These are phyloP conservation scores for Pseudocercospora macadamiae DNA, from an alignment of 2,329 filamentous ascomycete species.

Conservation along the genomic window DNA sequence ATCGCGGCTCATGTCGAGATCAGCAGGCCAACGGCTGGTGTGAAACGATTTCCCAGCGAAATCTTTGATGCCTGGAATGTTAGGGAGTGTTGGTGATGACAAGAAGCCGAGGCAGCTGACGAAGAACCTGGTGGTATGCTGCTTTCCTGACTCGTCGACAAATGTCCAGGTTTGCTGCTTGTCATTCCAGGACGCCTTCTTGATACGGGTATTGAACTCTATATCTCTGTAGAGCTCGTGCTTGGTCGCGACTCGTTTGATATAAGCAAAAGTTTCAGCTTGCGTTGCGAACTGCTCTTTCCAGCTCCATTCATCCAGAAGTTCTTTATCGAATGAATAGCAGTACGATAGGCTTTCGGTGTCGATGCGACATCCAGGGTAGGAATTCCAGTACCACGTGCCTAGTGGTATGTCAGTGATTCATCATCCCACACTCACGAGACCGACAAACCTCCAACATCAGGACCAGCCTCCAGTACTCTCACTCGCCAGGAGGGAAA, in stretches of 20 bases:
- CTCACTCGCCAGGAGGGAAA: constrained; percentile 8
- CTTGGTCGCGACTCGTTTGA: constrained; percentile 60
- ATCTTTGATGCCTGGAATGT: constrained; percentile 36
- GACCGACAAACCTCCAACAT: constrained; percentile 13
- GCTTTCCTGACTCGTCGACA: constrained; percentile 6
- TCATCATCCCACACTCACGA: not conserved
- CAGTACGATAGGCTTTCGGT: constrained; percentile 50
- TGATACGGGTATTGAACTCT: constrained; percentile 59
- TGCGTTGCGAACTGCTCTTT: constrained; percentile 31
- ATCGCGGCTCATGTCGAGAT: constrained; percentile 14
- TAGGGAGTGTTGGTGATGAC: constrained; percentile 32
- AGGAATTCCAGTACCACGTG: constrained; percentile 36
- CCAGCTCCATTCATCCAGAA: constrained; percentile 59
- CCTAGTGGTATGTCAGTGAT: not conserved
- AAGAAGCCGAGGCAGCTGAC: constrained; percentile 40
- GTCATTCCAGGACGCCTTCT: constrained; percentile 20
- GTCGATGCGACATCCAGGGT: constrained; percentile 48
- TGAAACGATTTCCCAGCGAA: constrained; percentile 39
- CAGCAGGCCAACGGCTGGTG: constrained; percentile 8
- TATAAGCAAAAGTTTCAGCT: constrained; percentile 57
- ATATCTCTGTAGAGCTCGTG: constrained; percentile 59
- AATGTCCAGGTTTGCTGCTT: constrained; percentile 17
- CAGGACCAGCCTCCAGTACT: constrained; percentile 19
- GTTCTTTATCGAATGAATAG: constrained; percentile 48
- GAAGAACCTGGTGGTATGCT: constrained; percentile 33